A percentile compares a stretch with the other conserved stretches of the same genome.
Evolutionary conservation across 1,284 basidiomycete genomes (phyloP).

Genomic region (Tremellales sp.): DNA sequence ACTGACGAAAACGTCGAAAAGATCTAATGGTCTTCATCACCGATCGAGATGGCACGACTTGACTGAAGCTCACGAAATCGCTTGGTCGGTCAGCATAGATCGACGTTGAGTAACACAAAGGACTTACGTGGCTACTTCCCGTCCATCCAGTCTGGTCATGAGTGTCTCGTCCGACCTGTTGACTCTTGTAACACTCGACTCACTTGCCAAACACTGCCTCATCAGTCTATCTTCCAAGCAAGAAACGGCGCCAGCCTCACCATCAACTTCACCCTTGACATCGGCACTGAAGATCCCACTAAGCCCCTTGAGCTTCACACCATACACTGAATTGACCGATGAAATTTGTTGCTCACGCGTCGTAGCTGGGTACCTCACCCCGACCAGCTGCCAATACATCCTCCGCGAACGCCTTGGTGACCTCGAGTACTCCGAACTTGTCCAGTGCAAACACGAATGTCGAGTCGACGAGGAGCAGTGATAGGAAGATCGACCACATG

Average conservation of each 20-base stretch:
- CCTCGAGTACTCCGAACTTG: not conserved
- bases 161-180: not conserved
- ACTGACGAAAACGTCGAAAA: constrained; percentile 7
- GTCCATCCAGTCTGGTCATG: constrained; percentile 3
- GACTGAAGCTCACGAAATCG: not conserved
- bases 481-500: no score
- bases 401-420: constrained; percentile 13
- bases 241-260: constrained; percentile 2
- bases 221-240: not conserved
- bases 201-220: constrained; percentile 4
- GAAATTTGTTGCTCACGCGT: not conserved
- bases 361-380: constrained; percentile 1
- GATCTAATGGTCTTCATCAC: not conserved
- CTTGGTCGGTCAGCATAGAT: not conserved
- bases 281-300: constrained; percentile 8
- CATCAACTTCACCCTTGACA: constrained; percentile 4
- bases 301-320: not conserved
- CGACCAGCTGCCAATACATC: constrained; percentile 5
- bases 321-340: not conserved
- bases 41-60: not conserved
- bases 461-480: no score
- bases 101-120: not conserved
- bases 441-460: no score
- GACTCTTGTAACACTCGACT: not conserved
- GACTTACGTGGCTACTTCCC: constrained; percentile 9